phyloP scores from a whole-genome alignment of 305 asterid genomes.

The Withania somnifera region DNA sequence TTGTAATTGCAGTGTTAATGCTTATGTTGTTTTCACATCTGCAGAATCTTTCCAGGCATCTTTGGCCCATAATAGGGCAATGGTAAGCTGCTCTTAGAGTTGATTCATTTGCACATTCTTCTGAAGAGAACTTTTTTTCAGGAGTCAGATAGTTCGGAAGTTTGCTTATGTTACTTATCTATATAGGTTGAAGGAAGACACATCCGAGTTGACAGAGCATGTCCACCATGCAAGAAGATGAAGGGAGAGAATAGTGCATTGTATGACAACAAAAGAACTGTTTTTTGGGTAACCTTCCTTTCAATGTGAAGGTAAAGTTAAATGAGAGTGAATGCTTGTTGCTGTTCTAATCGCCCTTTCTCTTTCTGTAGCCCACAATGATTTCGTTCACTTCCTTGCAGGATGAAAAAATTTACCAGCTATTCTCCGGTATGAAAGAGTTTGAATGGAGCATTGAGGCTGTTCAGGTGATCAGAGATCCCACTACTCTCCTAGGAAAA shows the following conservation, averaged over 20 bases:
- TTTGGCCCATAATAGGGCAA: constrained; percentile 73
- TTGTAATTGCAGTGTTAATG: constrained; percentile 64
- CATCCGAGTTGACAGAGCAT: constrained; percentile 90
- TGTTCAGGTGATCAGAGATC: constrained; percentile 78
- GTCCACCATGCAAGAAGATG: constrained; percentile 94
- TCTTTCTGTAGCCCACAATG: constrained; percentile 1
- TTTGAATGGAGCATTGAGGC: constrained; percentile 73
- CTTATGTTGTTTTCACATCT: constrained; percentile 70
- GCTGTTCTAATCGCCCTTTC: constrained; percentile 3
- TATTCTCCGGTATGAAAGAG: constrained; percentile 52
- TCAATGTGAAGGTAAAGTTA: constrained; percentile 70
- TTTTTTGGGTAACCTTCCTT: constrained; percentile 92
- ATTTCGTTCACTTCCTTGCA: constrained; percentile 17
- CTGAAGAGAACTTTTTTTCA: not conserved
- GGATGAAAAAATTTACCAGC: constrained; percentile 86
- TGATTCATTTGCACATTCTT: not conserved
- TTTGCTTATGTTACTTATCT: constrained; percentile 1
- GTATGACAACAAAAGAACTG: constrained; percentile 70
- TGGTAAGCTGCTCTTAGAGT: constrained; percentile 37
- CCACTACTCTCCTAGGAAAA: constrained; percentile 80
- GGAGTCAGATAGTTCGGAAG: not conserved
- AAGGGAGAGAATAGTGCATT: constrained; percentile 56
- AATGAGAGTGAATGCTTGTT: not conserved
- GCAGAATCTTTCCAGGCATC: constrained; percentile 87
- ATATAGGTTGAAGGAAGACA: constrained; percentile 80